Base-by-base conservation (phyloP, 495 filamentous ascomycete species). In the Daldinia grandis region DNA sequence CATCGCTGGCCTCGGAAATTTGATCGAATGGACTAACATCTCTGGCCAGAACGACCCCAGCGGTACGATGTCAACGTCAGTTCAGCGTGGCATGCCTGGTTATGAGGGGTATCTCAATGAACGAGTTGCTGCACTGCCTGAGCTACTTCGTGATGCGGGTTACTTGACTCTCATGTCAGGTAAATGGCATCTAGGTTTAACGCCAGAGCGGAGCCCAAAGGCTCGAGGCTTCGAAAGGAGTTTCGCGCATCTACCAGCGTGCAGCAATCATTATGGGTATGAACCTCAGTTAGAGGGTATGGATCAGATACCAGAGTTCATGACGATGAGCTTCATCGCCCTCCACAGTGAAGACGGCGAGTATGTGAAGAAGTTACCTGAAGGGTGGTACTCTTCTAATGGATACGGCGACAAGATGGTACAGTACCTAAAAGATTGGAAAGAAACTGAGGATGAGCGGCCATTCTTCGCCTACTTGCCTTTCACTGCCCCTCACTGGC, bases 81-180 rank as follows among this genome's bases (percentile, higher is more conserved):
- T 75, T 19, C 76, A 76, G 44, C 71, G 75, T 9, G 79, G 77
- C n/a, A 88, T 87, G 86, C 87, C 88, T 0, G 88, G 88, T 0
- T 89, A 90, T 72, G 88, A 90, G 75, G 88, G 88, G 2, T 90
- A 89, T 64, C 81, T 91, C 30, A 89, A 91, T 61, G 85, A 89
- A 50, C 76, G 81, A 5, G 88, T 91, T 24, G 89, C 83, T 0
- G 83, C 88, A 4, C 79, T 91, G 4, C 87, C 88, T 7, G 87
- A 91, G 73, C 53, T 90, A 14, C 81, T 91, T 3, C 81, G 80
- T 8, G 88, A 91, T 69, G 83, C 79, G 0, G 89, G 89, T 25
- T 91, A 91, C 67, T 81, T 83, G 63, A 90, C 89, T 14, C 53
- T 89, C 5, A 87, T 90, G 84, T 78, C 85, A 1, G 88, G 87